phyloP scores from a whole-genome alignment of 2,329 filamentous ascomycete genomes.

The Arthrocladium fulminans region DNA sequence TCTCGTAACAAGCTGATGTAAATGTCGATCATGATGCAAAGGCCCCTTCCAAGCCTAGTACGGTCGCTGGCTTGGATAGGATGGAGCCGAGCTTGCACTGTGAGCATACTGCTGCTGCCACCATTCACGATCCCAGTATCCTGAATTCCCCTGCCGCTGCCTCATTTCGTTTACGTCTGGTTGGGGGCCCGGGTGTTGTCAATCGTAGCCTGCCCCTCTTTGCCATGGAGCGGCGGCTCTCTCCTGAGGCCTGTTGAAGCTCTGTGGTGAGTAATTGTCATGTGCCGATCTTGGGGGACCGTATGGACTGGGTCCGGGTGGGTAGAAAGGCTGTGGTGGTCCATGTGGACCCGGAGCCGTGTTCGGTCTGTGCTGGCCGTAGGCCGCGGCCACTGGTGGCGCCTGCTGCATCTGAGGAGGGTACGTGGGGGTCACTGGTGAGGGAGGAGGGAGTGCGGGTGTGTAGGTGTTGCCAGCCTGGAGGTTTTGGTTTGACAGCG shows the following conservation, averaged over 20 bases:
- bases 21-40: background rate
- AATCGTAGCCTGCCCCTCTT: constrained; percentile 56
- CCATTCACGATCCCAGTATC: constrained; percentile 24
- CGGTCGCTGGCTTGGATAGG: background rate
- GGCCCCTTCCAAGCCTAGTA: background rate
- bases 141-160: constrained; percentile 15
- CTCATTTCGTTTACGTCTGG: constrained; percentile 13
- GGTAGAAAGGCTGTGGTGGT: constrained; percentile 24
- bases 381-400: background rate
- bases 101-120: constrained; percentile 14
- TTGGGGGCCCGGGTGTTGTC: constrained; percentile 31
- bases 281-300: constrained; percentile 20
- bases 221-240: constrained; percentile 53
- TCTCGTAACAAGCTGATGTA: background rate
- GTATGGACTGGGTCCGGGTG: constrained; percentile 5
- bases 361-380: constrained; percentile 12
- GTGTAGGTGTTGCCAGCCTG: constrained; percentile 17
- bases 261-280: constrained; percentile 22
- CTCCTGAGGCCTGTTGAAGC: constrained; percentile 41
- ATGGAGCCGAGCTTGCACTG: background rate
- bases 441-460: constrained; percentile 24
- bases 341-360: constrained; percentile 14
- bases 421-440: background rate
- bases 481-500: constrained; percentile 27
- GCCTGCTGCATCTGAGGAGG: constrained; percentile 9